Percentiles rank a stretch among this genome's conserved stretches.
Evolutionary conservation across 352 stramenopile species (phyloP).

Genomic region (Globisporangium splendens): DNA sequence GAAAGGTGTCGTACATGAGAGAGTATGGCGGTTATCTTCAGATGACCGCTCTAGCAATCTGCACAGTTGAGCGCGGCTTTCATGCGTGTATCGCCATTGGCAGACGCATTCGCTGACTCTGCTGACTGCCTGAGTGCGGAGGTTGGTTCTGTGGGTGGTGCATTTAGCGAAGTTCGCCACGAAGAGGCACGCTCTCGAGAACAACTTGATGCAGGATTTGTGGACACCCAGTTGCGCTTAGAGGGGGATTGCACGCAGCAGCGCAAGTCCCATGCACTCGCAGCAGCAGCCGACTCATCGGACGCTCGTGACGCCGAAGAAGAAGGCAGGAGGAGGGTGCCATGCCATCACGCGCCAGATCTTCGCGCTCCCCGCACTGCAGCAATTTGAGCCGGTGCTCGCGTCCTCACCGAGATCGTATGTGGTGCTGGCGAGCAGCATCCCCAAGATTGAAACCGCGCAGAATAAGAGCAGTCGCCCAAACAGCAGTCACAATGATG

Average conservation of each 20-base stretch:
- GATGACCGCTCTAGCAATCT: no score
- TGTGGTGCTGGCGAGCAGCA: conserved; percentile 15
- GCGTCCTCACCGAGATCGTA: conserved; percentile 29
- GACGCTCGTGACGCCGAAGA: conserved; percentile 25
- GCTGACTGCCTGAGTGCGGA: no score
- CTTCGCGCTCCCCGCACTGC: conserved; percentile 53
- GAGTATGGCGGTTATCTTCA: no score
- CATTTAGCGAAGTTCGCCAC: no score
- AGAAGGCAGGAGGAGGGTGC: conserved; percentile 20
- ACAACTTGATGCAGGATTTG: neutral
- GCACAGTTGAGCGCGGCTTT: no score
- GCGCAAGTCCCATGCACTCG: conserved; percentile 1
- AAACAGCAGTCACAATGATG: neutral
- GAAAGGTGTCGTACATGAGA: no score
- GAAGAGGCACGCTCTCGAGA: no score
- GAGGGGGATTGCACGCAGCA: conserved; percentile 13
- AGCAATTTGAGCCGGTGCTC: conserved; percentile 65
- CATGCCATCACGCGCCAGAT: conserved; percentile 32
- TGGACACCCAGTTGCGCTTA: neutral
- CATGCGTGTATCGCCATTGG: no score
- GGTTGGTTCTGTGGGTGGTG: no score
- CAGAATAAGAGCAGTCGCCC: neutral
- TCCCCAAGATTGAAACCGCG: conserved; percentile 15
- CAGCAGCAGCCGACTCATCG: conserved; percentile 10
- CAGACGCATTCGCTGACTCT: no score